Conservation (phyloP, 208 protist species). For the Entamoeba histolytica region DNA sequence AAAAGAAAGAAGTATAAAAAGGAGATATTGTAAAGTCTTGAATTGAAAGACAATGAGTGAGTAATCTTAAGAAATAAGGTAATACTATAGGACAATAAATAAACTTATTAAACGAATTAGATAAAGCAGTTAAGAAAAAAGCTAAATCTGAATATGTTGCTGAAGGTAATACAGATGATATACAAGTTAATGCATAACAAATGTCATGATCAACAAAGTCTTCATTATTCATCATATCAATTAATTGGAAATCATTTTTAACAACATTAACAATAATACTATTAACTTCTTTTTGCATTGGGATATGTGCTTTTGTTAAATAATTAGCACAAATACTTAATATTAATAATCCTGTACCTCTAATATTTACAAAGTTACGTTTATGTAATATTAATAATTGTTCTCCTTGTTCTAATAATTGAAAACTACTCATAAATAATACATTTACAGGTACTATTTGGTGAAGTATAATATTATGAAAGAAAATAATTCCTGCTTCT, state of each 20-base stretch:
- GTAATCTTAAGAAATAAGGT: background rate
- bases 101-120: background rate
- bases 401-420: background rate
- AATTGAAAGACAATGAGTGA: background rate
- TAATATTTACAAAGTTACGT: background rate
- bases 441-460: background rate
- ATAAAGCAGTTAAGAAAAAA: background rate
- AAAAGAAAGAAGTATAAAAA: background rate
- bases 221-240: background rate
- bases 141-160: background rate
- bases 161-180: background rate
- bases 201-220: background rate
- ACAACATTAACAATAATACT: background rate
- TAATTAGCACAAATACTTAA: background rate
- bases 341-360: background rate
- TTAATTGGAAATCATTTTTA: background rate
- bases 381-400: background rate
- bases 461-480: background rate
- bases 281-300: background rate
- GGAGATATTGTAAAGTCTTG: background rate
- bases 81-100: background rate
- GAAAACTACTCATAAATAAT: background rate
- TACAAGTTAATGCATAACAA: background rate
- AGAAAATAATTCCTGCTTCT: background rate
- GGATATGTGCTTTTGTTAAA: background rate